Conservation (phyloP, 805 yeast species). For the Candida maltosa region DNA sequence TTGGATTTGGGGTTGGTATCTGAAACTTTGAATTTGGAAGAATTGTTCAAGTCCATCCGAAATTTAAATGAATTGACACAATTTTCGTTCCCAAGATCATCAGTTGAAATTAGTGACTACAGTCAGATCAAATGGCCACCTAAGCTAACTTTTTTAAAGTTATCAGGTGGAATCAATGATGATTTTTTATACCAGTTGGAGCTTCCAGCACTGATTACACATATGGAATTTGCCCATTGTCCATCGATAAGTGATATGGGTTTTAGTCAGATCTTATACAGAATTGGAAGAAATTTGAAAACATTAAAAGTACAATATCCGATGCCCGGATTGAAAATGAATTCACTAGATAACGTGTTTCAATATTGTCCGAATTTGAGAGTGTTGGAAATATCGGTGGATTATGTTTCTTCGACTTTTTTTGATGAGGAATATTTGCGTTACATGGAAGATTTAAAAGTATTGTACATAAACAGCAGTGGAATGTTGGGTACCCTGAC, state of each 20-base stretch:
- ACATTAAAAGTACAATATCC: conserved; percentile 77
- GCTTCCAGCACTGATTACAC: conserved; percentile 72
- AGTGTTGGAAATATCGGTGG: conserved; percentile 69
- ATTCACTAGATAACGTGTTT: conserved; percentile 72
- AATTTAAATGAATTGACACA: conserved; percentile 62
- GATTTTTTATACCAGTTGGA: conserved; percentile 65
- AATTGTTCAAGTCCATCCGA: conserved; percentile 71
- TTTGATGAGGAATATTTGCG: conserved; percentile 33
- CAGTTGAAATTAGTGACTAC: conserved; percentile 63
- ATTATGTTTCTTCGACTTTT: conserved; percentile 56
- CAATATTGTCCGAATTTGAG: conserved; percentile 71
- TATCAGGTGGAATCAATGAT: conserved; percentile 88
- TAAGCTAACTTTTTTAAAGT: conserved; percentile 62
- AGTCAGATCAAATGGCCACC: conserved; percentile 73
- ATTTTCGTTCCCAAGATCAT: conserved; percentile 84
- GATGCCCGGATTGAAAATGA: conserved; percentile 71
- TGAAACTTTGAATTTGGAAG: conserved; percentile 82
- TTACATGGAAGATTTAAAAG: conserved; percentile 35
- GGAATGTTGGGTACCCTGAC: conserved; percentile 83
- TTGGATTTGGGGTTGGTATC: conserved; percentile 32
- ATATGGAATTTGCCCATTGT: conserved; percentile 82
- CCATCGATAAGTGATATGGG: conserved; percentile 70
- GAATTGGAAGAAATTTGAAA: conserved; percentile 64
- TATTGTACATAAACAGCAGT: conserved; percentile 73
- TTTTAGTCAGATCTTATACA: conserved; percentile 55